These are phyloP conservation scores for Aphanomyces stellatus DNA, from an alignment of 352 stramenopile genomes.

Conservation along the genomic window DNA sequence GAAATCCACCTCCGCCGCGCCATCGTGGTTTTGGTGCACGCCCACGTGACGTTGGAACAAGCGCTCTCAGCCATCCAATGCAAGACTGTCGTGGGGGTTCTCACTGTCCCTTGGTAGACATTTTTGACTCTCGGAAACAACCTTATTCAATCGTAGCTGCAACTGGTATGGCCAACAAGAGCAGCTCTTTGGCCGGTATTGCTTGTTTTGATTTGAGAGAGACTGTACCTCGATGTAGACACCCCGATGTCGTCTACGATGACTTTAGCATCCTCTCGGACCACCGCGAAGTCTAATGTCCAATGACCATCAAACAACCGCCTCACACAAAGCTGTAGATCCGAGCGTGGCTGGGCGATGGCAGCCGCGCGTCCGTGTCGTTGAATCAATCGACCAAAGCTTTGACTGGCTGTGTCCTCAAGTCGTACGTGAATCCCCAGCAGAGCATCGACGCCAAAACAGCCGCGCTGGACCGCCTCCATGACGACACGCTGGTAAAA, in stretches of 20 bases:
- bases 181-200: constrained; percentile 31
- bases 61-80: constrained; percentile 52
- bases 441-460: not conserved
- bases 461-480: not conserved
- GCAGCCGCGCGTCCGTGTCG: not conserved
- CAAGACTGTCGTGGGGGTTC: constrained; percentile 43
- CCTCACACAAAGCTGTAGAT: not conserved
- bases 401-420: constrained; percentile 12
- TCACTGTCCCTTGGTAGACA: constrained; percentile 50
- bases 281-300: constrained; percentile 46
- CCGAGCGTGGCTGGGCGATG: not conserved
- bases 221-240: not conserved
- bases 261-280: constrained; percentile 74
- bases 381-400: constrained; percentile 3
- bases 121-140: not conserved
- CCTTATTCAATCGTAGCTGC: constrained; percentile 23
- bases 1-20: constrained; percentile 44
- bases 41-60: constrained; percentile 66
- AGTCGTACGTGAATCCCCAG: not conserved
- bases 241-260: constrained; percentile 63
- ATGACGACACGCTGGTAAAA: not conserved
- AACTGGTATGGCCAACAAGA: constrained; percentile 79
- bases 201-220: not conserved
- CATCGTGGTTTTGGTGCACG: constrained; percentile 63
- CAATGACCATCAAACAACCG: not conserved